These are phyloP conservation scores for Vigna unguiculata DNA, from an alignment of 306 rosid genomes.

Conservation along the genomic window DNA sequence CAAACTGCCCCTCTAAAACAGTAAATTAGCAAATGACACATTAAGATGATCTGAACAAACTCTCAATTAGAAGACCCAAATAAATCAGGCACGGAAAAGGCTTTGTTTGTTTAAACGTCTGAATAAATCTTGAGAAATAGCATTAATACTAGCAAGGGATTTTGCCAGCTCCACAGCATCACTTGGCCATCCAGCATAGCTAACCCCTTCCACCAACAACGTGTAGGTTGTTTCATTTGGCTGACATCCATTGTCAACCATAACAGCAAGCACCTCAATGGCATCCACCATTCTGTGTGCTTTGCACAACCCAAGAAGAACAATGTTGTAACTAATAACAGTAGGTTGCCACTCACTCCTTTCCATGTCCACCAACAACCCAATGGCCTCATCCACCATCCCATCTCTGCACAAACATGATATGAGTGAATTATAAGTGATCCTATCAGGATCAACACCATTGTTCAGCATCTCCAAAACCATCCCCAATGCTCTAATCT, in stretches of 20 bases:
- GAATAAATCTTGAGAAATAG: constrained; percentile 60
- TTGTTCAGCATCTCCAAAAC: constrained; percentile 73
- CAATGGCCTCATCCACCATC: constrained; percentile 81
- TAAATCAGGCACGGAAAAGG: constrained; percentile 66
- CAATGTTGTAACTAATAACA: constrained; percentile 74
- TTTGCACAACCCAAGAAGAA: constrained; percentile 83
- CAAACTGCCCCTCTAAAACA: constrained; percentile 1
- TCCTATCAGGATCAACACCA: constrained; percentile 68
- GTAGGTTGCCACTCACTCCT: constrained; percentile 56
- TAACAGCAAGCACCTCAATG: constrained; percentile 67
- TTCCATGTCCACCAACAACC: constrained; percentile 81
- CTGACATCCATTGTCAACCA: constrained; percentile 69
- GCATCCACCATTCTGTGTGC: constrained; percentile 64
- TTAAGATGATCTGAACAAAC: constrained; percentile 29
- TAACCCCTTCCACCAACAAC: constrained; percentile 76
- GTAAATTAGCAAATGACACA: constrained; percentile 8
- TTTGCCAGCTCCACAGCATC: constrained; percentile 79
- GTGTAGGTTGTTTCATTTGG: constrained; percentile 80
- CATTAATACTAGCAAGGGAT: constrained; percentile 58
- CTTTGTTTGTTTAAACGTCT: constrained; percentile 68
- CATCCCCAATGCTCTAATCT: constrained; percentile 69
- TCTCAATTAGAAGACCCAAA: constrained; percentile 24
- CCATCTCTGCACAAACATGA: constrained; percentile 92
- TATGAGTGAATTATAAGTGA: constrained; percentile 81
- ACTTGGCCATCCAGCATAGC: constrained; percentile 79